phyloP scores from a whole-genome alignment of 805 yeast species.

The Monosporozyma servazzii region DNA sequence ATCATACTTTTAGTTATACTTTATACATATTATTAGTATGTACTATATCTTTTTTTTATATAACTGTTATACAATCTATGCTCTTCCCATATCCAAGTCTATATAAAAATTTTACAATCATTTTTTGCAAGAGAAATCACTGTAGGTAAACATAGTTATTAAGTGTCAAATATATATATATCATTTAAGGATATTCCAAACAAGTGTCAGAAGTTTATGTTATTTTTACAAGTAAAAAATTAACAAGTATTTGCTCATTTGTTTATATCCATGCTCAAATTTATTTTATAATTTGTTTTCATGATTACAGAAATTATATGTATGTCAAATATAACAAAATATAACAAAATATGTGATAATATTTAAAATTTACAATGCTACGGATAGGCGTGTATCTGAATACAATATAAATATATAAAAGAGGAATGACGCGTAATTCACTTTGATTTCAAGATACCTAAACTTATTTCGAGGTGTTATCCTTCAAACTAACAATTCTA shows the following conservation, averaged over 20 bases:
- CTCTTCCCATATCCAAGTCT: background rate
- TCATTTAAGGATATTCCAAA: no score
- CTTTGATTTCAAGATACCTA: background rate
- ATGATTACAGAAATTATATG: no score
- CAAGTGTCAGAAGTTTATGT: no score
- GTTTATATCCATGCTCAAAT: no score
- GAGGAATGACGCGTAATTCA: background rate
- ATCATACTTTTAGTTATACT: background rate
- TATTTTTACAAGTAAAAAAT: no score
- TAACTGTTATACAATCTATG: background rate
- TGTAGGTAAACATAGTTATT: no score
- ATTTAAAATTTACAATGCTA: background rate
- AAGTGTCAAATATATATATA: no score
- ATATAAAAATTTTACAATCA: no score
- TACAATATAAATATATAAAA: background rate
- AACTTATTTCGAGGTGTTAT: constrained; percentile 40
- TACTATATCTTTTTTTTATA: background rate
- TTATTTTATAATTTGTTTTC: no score
- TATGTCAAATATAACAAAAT: no score
- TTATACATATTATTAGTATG: background rate
- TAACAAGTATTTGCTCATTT: no score
- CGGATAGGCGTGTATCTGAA: background rate
- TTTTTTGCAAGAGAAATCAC: no score
- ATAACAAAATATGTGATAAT: background rate
- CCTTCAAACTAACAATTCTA: constrained; percentile 89